Percentiles rank a stretch among this genome's conserved stretches.
Evolutionary conservation across 768 basidiomycete genomes (phyloP).

Genomic region (Candolleomyces eurysporus): DNA sequence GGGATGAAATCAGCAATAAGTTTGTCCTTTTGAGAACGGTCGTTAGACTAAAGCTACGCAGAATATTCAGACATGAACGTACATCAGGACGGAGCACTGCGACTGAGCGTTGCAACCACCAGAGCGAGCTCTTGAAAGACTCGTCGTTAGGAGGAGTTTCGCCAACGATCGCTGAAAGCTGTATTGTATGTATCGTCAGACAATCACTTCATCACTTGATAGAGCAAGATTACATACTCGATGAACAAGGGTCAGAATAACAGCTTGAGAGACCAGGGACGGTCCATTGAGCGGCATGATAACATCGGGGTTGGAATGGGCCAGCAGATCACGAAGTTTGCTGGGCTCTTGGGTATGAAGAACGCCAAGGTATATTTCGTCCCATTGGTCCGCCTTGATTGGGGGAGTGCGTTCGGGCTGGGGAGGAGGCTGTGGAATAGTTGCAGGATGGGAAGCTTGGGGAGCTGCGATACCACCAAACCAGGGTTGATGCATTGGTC

Average conservation of each 20-base stretch:
- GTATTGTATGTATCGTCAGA: constrained; percentile 5
- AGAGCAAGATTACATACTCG: constrained; percentile 49
- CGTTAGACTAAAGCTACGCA: not conserved
- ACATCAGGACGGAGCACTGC: constrained; percentile 72
- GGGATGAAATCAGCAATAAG: constrained; percentile 80
- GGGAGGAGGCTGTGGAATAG: constrained; percentile 55
- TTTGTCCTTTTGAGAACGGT: constrained; percentile 52
- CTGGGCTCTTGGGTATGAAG: constrained; percentile 71
- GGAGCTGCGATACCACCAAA: constrained; percentile 71
- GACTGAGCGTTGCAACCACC: constrained; percentile 84
- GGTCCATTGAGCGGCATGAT: constrained; percentile 75
- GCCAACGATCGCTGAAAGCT: constrained; percentile 74
- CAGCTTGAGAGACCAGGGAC: constrained; percentile 77
- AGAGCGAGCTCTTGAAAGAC: constrained; percentile 74
- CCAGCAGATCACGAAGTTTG: constrained; percentile 72
- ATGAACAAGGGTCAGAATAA: constrained; percentile 79
- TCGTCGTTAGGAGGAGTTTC: constrained; percentile 79
- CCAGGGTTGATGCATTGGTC: constrained; percentile 54
- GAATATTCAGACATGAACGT: constrained; percentile 17
- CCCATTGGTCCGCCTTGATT: constrained; percentile 74
- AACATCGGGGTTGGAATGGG: constrained; percentile 72
- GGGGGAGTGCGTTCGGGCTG: constrained; percentile 50
- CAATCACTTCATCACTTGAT: not conserved
- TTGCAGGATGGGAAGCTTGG: constrained; percentile 77
- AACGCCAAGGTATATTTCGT: constrained; percentile 76